Conservation (phyloP, 179 eudicot genomes). For the Spinacia oleracea region DNA sequence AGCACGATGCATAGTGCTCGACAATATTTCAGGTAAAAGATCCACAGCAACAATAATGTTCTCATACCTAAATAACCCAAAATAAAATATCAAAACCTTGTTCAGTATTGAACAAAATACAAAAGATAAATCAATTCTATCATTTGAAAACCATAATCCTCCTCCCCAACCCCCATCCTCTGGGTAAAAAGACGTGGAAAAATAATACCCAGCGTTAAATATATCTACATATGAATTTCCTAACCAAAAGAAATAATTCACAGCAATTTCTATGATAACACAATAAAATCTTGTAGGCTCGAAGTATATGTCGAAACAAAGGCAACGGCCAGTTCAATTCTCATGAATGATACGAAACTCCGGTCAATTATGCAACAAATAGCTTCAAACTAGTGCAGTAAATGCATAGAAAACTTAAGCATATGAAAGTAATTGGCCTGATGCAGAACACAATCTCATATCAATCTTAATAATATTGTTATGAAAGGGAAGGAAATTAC, state of each 20-base stretch:
- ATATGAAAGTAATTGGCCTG: not conserved
- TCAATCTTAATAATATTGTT: not conserved
- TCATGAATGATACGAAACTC: not conserved
- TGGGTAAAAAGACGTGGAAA: not conserved
- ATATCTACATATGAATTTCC: too few species aligned
- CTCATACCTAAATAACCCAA: constrained; percentile 68
- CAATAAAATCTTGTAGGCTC: not conserved
- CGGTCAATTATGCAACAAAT: not conserved
- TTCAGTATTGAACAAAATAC: not conserved
- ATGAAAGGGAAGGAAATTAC: not conserved
- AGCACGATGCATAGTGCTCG: constrained; percentile 77
- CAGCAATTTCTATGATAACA: not conserved
- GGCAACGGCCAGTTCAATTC: not conserved
- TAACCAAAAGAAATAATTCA: not conserved
- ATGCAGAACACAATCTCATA: not conserved
- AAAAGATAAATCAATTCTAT: too few species aligned
- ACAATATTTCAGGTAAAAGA: constrained; percentile 86
- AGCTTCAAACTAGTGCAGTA: not conserved
- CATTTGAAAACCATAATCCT: not conserved
- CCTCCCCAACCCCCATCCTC: not conserved
- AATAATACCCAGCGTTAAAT: not conserved
- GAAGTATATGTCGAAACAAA: not conserved
- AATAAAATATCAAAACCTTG: not conserved
- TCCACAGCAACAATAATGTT: constrained; percentile 77
- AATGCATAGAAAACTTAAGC: not conserved